Evolutionary conservation across 2,329 filamentous ascomycete genomes (phyloP).

Genomic region (Malbranchea cinnamomea): DNA sequence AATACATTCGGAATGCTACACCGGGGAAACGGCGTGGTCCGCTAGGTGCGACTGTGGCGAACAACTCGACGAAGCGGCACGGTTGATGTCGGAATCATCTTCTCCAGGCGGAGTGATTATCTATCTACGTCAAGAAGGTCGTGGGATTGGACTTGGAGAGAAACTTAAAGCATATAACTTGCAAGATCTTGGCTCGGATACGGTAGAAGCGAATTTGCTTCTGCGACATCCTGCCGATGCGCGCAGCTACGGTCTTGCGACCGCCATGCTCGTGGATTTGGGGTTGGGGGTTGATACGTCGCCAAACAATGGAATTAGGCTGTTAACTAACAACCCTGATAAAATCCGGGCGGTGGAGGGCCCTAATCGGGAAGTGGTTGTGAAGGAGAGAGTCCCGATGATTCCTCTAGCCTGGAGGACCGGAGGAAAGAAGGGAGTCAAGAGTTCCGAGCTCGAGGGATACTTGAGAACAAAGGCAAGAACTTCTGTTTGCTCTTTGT

Average conservation of each 20-base stretch:
- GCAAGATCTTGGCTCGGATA: constrained; percentile 93
- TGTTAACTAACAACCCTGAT: constrained; percentile 94
- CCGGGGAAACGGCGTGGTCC: constrained; percentile 95
- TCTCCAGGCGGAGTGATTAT: constrained; percentile 72
- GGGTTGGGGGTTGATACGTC: constrained; percentile 52
- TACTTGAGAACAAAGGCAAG: constrained; percentile 89
- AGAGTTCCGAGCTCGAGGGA: constrained; percentile 76
- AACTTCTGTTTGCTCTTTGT: constrained; percentile 7
- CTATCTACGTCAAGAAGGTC: constrained; percentile 88
- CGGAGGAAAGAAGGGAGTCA: constrained; percentile 62
- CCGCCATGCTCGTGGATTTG: constrained; percentile 80
- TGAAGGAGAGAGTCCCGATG: constrained; percentile 87
- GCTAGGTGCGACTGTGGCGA: constrained; percentile 96
- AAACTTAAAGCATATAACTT: constrained; percentile 98
- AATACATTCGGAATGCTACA: constrained; percentile 98
- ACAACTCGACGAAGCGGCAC: constrained; percentile 88
- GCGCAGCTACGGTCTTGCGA: constrained; percentile 87
- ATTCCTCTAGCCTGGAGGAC: constrained; percentile 83
- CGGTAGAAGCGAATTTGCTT: constrained; percentile 85
- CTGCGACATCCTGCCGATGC: constrained; percentile 89
- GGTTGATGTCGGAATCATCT: constrained; percentile 52
- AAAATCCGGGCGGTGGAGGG: constrained; percentile 93
- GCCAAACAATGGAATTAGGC: constrained; percentile 46
- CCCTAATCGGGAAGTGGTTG: constrained; percentile 70
- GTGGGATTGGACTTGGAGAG: constrained; percentile 84